phyloP scores from a whole-genome alignment of 73 alveolate genomes.

The Tetrahymena thermophila region DNA sequence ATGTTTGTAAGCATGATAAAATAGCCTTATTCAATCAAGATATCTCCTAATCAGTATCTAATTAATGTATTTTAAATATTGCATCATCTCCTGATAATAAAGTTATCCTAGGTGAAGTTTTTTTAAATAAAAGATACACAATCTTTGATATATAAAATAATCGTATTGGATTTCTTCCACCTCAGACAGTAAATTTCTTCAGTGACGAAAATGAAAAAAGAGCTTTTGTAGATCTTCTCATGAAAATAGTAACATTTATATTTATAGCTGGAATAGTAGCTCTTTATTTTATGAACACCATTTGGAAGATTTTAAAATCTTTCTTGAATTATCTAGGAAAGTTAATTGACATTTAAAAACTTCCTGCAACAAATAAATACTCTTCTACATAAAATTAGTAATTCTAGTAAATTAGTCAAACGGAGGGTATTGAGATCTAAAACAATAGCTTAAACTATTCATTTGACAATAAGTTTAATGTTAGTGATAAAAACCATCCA shows the following conservation, averaged over 20 bases:
- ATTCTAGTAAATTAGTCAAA: not conserved
- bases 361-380: not conserved
- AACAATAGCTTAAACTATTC: not conserved
- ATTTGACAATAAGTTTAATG: not conserved
- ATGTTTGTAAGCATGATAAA: not conserved
- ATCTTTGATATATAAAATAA: not conserved
- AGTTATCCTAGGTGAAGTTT: not conserved
- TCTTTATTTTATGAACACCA: not conserved
- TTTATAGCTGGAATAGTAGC: not conserved
- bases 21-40: not conserved
- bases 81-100: not conserved
- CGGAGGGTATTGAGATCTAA: not conserved
- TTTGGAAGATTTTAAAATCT: not conserved
- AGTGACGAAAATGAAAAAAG: not conserved
- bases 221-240: not conserved
- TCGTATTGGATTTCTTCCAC: not conserved
- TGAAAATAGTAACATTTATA: not conserved
- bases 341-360: not conserved
- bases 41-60: not conserved
- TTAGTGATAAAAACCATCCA: not conserved
- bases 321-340: not conserved
- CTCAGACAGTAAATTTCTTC: not conserved
- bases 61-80: not conserved
- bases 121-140: not conserved
- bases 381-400: not conserved